Evolutionary conservation across 2,329 filamentous ascomycete species (phyloP).

Genomic region (Penicillium freii): DNA sequence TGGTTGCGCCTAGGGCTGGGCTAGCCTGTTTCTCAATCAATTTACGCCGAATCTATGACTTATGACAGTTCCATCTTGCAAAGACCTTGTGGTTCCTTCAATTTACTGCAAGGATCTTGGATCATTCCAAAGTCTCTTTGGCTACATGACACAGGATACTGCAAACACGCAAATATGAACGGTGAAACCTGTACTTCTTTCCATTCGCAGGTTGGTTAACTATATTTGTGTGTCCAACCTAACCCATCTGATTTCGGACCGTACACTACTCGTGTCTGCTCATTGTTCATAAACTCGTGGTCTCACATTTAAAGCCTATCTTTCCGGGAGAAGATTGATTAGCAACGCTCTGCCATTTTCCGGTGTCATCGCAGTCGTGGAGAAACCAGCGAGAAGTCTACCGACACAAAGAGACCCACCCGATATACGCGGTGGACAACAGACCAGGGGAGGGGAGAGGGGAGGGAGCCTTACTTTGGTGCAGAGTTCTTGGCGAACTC

Average conservation of each 20-base stretch:
- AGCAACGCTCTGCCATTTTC: slow-evolving; percentile 34
- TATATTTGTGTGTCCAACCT: slow-evolving; percentile 17
- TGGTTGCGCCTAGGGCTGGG: slow-evolving; percentile 8
- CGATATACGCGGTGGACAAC: slow-evolving; percentile 10
- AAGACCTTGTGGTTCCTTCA: neutral
- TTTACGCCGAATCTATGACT: neutral
- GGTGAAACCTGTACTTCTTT: slow-evolving; percentile 14
- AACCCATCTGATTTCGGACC: slow-evolving; percentile 15
- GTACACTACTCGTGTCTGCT: slow-evolving; percentile 18
- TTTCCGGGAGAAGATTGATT: slow-evolving; percentile 38
- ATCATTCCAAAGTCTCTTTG: neutral
- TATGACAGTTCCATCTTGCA: neutral
- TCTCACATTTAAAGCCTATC: slow-evolving; percentile 47
- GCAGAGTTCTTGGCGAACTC: slow-evolving; percentile 84
- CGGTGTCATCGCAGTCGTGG: slow-evolving; percentile 9
- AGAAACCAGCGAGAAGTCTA: slow-evolving; percentile 8
- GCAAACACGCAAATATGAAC: neutral
- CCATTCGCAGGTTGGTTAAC: slow-evolving; percentile 18
- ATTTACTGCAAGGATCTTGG: neutral
- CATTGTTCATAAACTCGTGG: slow-evolving; percentile 29
- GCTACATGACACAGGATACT: slow-evolving; percentile 1
- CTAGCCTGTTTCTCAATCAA: neutral
- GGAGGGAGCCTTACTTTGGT: slow-evolving; percentile 69
- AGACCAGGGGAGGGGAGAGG: slow-evolving; percentile 30
- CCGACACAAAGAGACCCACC: slow-evolving; percentile 11